Percentiles rank a stretch among this genome's conserved stretches.
phyloP scores from a whole-genome alignment of 352 stramenopile species.

The Halophytophthora polymorphica region DNA sequence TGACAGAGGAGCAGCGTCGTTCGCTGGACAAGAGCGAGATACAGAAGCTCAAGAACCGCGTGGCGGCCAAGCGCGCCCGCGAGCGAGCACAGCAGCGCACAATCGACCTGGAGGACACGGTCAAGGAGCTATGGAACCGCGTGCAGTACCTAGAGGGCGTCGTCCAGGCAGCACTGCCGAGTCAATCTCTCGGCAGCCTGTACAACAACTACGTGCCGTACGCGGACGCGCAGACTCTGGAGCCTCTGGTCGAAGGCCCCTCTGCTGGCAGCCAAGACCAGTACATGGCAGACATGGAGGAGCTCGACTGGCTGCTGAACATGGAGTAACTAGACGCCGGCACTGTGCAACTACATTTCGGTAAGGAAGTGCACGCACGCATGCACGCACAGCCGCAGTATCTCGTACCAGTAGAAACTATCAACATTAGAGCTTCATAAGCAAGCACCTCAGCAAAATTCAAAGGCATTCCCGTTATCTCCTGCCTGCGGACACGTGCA shows the following conservation, averaged over 20 bases:
- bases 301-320: conserved; percentile 30
- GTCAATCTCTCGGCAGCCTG: conserved; percentile 12
- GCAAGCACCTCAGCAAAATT: too few species aligned
- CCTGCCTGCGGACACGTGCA: too few species aligned
- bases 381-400: too few species aligned
- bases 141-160: conserved; percentile 41
- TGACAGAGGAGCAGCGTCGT: conserved; percentile 21
- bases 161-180: conserved; percentile 13
- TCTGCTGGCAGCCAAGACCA: conserved; percentile 1
- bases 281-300: conserved; percentile 17
- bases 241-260: neutral
- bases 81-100: conserved; percentile 37
- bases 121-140: conserved; percentile 31
- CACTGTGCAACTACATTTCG: too few species aligned
- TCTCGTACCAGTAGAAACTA: too few species aligned
- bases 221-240: neutral
- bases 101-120: conserved; percentile 29
- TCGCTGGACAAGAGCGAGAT: conserved; percentile 30
- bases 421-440: too few species aligned
- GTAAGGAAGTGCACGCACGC: too few species aligned
- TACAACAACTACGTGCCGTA: conserved; percentile 21
- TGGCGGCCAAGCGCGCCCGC: conserved; percentile 34
- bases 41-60: conserved; percentile 44
- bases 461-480: too few species aligned
- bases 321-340: too few species aligned